phyloP scores from a whole-genome alignment of 768 basidiomycete species.

The Xerocomus spinulosus region DNA sequence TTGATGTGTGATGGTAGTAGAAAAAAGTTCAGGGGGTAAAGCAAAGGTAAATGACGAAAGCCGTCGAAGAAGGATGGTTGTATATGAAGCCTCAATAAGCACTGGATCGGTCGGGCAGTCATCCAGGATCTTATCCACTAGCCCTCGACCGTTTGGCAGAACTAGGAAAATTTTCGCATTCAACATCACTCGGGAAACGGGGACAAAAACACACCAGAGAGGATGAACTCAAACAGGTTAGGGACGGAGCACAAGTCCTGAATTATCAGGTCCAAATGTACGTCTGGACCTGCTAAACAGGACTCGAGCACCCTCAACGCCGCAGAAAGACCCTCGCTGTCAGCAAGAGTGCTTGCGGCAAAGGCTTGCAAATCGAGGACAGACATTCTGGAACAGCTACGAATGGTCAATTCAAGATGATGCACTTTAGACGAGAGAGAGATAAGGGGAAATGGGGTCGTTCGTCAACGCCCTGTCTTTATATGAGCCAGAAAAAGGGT shows the following conservation, averaged over 20 bases:
- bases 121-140: conserved; percentile 29
- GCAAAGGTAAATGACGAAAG: conserved; percentile 26
- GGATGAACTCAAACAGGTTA: conserved; percentile 26
- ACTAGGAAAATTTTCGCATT: conserved; percentile 13
- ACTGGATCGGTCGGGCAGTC: conserved; percentile 29
- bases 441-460: not conserved
- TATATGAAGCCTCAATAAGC: conserved; percentile 20
- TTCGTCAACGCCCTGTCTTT: not conserved
- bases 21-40: conserved; percentile 16
- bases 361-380: conserved; percentile 17
- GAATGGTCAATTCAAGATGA: too few species aligned
- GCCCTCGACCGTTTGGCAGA: conserved; percentile 1
- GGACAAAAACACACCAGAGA: conserved; percentile 26
- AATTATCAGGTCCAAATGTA: conserved; percentile 20
- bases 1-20: conserved; percentile 8
- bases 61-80: conserved; percentile 19
- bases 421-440: not conserved
- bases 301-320: conserved; percentile 17
- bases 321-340: conserved; percentile 16
- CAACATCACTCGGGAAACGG: too few species aligned
- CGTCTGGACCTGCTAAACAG: conserved; percentile 23
- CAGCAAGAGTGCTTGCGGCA: conserved; percentile 13
- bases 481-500: not conserved
- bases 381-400: not conserved
- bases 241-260: conserved; percentile 26